Base-by-base conservation (phyloP, 2,329 filamentous ascomycete species). In the Ascomycota sp. region DNA sequence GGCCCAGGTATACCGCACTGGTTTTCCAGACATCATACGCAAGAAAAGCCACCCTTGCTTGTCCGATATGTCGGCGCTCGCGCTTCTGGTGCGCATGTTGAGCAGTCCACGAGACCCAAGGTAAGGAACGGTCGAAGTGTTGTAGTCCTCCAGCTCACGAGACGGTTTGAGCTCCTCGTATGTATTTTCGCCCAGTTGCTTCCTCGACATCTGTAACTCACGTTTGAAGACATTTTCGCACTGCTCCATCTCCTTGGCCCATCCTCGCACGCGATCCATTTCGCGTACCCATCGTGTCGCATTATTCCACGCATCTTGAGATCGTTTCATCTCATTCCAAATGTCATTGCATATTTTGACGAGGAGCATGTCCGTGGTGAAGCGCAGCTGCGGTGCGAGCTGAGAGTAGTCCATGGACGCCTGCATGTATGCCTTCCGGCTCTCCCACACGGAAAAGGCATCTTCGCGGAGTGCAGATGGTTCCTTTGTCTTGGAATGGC, bases 21-120 rank as follows among this genome's bases (percentile, higher is more conserved):
- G 86, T 50, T 94, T 95, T 23, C 83, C 85, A 2, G 79, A 74
- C 7, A 85, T 58, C 1, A 75, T 79, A 30, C 82, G 68, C 40
- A 93, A 51, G 48, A 85, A 92, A 3, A 98, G 57, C 89, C 89
- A 98, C 3, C 86, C 85, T 50, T 95, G 89, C 51, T 93, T 95
- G 51, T 93, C 85, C 7, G 59, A 59, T 20, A 67, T 51, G 28
- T 57, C 52, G n/a, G 56, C 38, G 44, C 58, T 47, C 49, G 67
- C 44, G 44, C 60, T 57, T 30, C 60, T 54, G 3, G 55, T 62
- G 33, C 74, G 72, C 8, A 76, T 53, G 30, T 65, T 68, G 21
- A 79, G 64, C 1, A 80, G 71, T 2, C 75, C 66, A 20, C 61
- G 72, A 8, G 64, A 77, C 6, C 80, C 78, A 12, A 93, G 63